Percentiles rank a stretch among this genome's conserved stretches.
phyloP scores from a whole-genome alignment of 2,329 filamentous ascomycete species.

The Phialophora chinensis region DNA sequence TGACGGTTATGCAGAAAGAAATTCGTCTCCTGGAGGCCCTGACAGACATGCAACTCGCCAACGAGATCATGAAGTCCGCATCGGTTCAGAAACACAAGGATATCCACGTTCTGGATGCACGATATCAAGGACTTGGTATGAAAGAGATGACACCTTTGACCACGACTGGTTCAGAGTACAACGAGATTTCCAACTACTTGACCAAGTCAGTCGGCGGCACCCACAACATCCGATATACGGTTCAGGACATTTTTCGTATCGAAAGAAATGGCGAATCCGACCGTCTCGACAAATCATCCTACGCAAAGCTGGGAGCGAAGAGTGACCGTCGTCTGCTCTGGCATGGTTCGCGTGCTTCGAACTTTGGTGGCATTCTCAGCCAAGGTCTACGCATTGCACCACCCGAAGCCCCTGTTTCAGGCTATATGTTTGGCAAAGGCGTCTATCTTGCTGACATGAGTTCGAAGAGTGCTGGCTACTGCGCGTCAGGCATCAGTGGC shows the following conservation, averaged over 20 bases:
- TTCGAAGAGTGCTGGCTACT: conserved; percentile 82
- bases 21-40: conserved; percentile 64
- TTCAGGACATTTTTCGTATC: conserved; percentile 82
- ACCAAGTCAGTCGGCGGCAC: conserved; percentile 69
- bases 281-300: conserved; percentile 67
- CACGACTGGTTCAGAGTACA: conserved; percentile 65
- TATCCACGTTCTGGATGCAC: conserved; percentile 71
- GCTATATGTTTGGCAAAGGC: conserved; percentile 91
- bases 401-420: conserved; percentile 72
- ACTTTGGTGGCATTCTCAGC: conserved; percentile 84
- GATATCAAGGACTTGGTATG: conserved; percentile 73
- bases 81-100: conserved; percentile 57
- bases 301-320: conserved; percentile 58
- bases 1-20: conserved; percentile 28
- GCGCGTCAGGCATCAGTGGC: conserved; percentile 65
- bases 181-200: conserved; percentile 70
- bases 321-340: conserved; percentile 76
- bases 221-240: conserved; percentile 59
- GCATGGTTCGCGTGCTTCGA: conserved; percentile 84
- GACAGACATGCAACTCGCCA: conserved; percentile 83
- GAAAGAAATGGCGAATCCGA: conserved; percentile 74
- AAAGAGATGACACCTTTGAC: conserved; percentile 77
- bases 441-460: conserved; percentile 88
- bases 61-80: conserved; percentile 74
- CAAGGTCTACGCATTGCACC: conserved; percentile 91